A percentile compares a stretch with the other conserved stretches of the same genome.
Evolutionary conservation across 805 yeast species (phyloP).

Genomic region (Nakazawaea molendinolei): DNA sequence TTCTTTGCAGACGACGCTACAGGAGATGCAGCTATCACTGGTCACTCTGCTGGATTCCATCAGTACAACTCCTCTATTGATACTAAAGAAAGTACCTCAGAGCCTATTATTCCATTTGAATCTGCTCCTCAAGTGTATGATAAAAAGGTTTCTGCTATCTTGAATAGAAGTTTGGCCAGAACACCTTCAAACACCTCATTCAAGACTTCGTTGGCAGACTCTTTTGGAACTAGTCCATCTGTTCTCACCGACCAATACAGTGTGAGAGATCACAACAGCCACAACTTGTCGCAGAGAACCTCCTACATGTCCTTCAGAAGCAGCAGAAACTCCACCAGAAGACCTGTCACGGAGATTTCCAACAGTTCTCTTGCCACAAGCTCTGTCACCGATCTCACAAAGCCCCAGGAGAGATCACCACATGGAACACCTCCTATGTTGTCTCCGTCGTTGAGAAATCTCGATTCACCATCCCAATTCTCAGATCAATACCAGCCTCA

Average conservation of each 20-base stretch:
- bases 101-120: slow-evolving; percentile 46
- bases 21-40: slow-evolving; percentile 4
- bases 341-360: slow-evolving; percentile 6
- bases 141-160: slow-evolving; percentile 68
- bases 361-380: neutral
- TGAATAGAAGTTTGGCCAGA: slow-evolving; percentile 66
- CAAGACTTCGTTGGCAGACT: slow-evolving; percentile 68
- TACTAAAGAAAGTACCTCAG: slow-evolving; percentile 46
- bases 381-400: slow-evolving; percentile 7
- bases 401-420: slow-evolving; percentile 6
- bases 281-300: slow-evolving; percentile 13
- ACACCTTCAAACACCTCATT: slow-evolving; percentile 74
- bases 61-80: slow-evolving; percentile 52
- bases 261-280: slow-evolving; percentile 4
- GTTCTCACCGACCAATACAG: slow-evolving; percentile 14
- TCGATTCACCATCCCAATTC: slow-evolving; percentile 12
- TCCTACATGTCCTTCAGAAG: slow-evolving; percentile 19
- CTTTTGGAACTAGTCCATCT: slow-evolving; percentile 33
- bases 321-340: slow-evolving; percentile 13
- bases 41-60: slow-evolving; percentile 30
- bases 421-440: slow-evolving; percentile 7
- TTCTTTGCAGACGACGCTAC: slow-evolving; percentile 67
- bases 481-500: slow-evolving; percentile 15
- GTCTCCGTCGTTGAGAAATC: slow-evolving; percentile 7
- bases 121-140: slow-evolving; percentile 76